A percentile compares a stretch with the other conserved stretches of the same genome.
Conservation (phyloP, 306 rosid species). For the Quercus alba region DNA sequence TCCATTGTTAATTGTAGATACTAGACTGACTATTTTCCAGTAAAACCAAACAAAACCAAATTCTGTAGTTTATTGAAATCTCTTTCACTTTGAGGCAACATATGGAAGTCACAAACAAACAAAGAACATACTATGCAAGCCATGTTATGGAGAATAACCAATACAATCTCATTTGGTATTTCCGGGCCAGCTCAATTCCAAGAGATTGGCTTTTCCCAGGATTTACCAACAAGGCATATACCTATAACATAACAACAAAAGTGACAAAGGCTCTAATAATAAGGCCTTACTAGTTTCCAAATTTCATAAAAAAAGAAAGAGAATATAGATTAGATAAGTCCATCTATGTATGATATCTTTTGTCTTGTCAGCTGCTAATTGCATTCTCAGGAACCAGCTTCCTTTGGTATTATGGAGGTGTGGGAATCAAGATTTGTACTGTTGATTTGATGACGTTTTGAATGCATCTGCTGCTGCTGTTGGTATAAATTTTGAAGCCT, state of each 20-base stretch:
- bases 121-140: background rate
- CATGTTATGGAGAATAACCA: no score
- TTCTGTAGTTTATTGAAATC: background rate
- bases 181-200: background rate
- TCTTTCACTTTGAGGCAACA: background rate
- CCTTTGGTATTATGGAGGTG: slow-evolving; percentile 11
- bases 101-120: background rate
- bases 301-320: background rate
- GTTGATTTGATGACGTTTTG: slow-evolving; percentile 6
- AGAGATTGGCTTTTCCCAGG: background rate
- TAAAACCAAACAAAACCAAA: background rate
- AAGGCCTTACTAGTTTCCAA: background rate
- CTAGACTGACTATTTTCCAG: no score
- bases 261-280: no score
- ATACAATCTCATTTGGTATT: no score
- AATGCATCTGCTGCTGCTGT: slow-evolving; percentile 11
- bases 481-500: slow-evolving; percentile 34
- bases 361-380: background rate
- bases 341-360: background rate
- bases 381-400: slow-evolving; percentile 4
- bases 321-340: background rate
- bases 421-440: slow-evolving; percentile 14
- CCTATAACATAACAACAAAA: background rate
- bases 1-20: no score
- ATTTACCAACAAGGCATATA: background rate